A percentile compares a stretch with the other conserved stretches of the same genome.
Evolutionary conservation across 2,329 filamentous ascomycete genomes (phyloP).

Genomic region (Alternaria gansuensis): DNA sequence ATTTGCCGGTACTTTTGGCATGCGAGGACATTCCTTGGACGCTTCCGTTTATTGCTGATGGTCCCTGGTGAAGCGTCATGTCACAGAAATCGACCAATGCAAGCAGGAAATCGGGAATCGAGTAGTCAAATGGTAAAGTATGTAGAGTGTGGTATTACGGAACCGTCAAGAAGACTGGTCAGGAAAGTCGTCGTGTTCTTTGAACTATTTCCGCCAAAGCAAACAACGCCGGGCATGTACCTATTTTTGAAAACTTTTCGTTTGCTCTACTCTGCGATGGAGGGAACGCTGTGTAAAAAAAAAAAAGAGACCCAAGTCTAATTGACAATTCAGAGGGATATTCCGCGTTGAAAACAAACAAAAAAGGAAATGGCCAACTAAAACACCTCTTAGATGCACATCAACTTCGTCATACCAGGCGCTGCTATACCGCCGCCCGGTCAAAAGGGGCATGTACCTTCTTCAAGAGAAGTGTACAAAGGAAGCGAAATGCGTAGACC

Average conservation of each 20-base stretch:
- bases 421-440: slow-evolving; percentile 14
- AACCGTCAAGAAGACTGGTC: not conserved
- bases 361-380: slow-evolving; percentile 29
- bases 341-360: slow-evolving; percentile 27
- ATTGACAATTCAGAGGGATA: slow-evolving; percentile 32
- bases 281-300: slow-evolving; percentile 32
- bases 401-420: slow-evolving; percentile 45
- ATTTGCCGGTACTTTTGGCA: too few relatives aligned
- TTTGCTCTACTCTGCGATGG: slow-evolving; percentile 24
- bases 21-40: too few relatives aligned
- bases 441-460: slow-evolving; percentile 42
- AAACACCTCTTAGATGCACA: slow-evolving; percentile 49
- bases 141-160: slow-evolving; percentile 32
- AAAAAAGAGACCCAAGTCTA: slow-evolving; percentile 29
- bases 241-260: slow-evolving; percentile 36
- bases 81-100: too few relatives aligned
- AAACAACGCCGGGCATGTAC: slow-evolving; percentile 15
- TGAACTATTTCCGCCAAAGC: slow-evolving; percentile 16
- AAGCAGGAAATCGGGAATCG: not conserved
- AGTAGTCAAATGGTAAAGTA: slow-evolving; percentile 3
- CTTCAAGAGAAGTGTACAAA: slow-evolving; percentile 39
- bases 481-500: slow-evolving; percentile 32
- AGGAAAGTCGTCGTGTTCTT: slow-evolving; percentile 24
- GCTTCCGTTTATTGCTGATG: too few relatives aligned
- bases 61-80: too few relatives aligned